Evolutionary conservation across 1,284 basidiomycete species (phyloP).

Genomic region (Amylostereum chailletii): DNA sequence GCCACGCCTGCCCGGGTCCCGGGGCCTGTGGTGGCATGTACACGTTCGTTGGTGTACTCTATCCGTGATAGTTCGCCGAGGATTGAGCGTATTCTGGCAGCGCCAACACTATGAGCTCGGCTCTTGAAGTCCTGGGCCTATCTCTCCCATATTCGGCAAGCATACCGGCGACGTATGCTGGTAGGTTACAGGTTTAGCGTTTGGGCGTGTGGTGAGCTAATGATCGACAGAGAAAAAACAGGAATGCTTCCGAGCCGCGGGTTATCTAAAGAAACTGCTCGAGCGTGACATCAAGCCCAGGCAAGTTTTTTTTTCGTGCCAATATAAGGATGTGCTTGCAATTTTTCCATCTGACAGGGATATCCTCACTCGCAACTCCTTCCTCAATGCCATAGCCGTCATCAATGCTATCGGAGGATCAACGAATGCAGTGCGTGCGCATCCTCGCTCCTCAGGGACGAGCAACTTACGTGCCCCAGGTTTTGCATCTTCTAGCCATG

Average conservation of each 20-base stretch:
- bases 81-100: slow-evolving; percentile 18
- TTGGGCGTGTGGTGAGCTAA: not conserved
- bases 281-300: slow-evolving; percentile 80
- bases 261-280: slow-evolving; percentile 75
- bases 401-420: slow-evolving; percentile 85
- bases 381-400: slow-evolving; percentile 86
- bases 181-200: slow-evolving; percentile 25
- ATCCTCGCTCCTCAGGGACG: not conserved
- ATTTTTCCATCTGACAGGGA: slow-evolving; percentile 41
- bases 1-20: slow-evolving; percentile 73
- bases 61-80: not conserved
- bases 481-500: slow-evolving; percentile 91
- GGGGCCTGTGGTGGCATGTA: slow-evolving; percentile 78
- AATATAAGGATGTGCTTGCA: slow-evolving; percentile 13
- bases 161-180: slow-evolving; percentile 72
- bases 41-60: slow-evolving; percentile 35
- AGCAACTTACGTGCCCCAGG: slow-evolving; percentile 30
- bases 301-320: slow-evolving; percentile 28
- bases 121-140: slow-evolving; percentile 88
- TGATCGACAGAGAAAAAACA: slow-evolving; percentile 60
- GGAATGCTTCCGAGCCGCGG: slow-evolving; percentile 80
- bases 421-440: slow-evolving; percentile 71
- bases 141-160: slow-evolving; percentile 85
- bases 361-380: slow-evolving; percentile 85
- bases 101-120: slow-evolving; percentile 86